Evolutionary conservation across 352 stramenopile species (phyloP).

Genomic region (Peronospora farinosa): DNA sequence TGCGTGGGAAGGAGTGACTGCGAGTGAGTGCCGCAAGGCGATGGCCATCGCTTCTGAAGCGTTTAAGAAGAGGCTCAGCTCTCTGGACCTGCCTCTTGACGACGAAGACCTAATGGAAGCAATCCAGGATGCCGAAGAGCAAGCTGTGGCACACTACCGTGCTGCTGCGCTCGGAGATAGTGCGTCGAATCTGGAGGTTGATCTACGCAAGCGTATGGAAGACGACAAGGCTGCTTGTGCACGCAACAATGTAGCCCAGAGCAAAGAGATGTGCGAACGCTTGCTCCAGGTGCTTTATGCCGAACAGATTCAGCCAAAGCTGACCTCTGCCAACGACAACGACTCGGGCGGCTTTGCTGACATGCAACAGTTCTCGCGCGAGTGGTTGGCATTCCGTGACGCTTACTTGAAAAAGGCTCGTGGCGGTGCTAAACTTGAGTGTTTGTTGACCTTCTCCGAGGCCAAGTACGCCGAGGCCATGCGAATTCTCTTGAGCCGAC

Average conservation of each 20-base stretch:
- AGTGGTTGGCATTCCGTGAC: conserved; percentile 70
- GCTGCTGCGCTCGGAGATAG: conserved; percentile 62
- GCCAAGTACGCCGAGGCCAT: conserved; percentile 79
- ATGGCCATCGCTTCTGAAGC: conserved; percentile 47
- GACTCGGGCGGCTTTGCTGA: conserved; percentile 51
- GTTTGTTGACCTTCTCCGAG: conserved; percentile 68
- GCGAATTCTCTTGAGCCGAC: conserved; percentile 68
- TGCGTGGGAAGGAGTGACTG: conserved; percentile 81
- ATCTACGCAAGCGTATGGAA: conserved; percentile 66
- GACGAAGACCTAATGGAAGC: conserved; percentile 51
- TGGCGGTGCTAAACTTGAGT: conserved; percentile 69
- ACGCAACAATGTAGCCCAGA: conserved; percentile 47
- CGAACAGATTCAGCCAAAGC: conserved; percentile 74
- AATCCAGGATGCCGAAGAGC: conserved; percentile 52
- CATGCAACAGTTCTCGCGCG: conserved; percentile 70
- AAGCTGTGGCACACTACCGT: conserved; percentile 53
- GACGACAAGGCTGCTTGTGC: conserved; percentile 46
- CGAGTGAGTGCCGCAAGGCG: conserved; percentile 74
- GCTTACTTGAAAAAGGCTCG: conserved; percentile 64
- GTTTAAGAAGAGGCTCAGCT: conserved; percentile 56
- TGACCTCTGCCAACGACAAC: conserved; percentile 47
- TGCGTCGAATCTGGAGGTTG: conserved; percentile 49
- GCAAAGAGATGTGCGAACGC: conserved; percentile 75
- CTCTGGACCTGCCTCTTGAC: conserved; percentile 65
- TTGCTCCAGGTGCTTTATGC: conserved; percentile 75